Evolutionary conservation across 768 basidiomycete genomes (phyloP).

Genomic region (Hericium coralloides): DNA sequence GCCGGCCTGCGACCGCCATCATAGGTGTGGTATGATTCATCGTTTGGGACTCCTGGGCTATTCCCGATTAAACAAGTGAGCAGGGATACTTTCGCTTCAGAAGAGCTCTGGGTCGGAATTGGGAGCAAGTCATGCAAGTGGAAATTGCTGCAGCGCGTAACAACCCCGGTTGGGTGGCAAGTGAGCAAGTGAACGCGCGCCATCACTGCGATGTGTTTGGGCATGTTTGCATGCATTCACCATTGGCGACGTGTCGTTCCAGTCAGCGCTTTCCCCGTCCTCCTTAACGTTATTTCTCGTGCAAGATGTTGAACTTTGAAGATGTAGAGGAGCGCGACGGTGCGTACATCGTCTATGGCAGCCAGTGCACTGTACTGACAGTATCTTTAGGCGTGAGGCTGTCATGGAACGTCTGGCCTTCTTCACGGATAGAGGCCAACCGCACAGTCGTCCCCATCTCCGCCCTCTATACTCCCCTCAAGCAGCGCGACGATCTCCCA

Average conservation of each 20-base stretch:
- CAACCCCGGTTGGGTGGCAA: too few species aligned
- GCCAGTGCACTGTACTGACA: too few species aligned
- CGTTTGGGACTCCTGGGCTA: too few species aligned
- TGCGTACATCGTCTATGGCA: constrained; percentile 25
- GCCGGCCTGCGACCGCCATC: too few species aligned
- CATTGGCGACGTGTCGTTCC: neutral
- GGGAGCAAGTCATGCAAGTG: too few species aligned
- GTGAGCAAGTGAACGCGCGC: too few species aligned
- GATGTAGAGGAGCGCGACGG: constrained; percentile 97
- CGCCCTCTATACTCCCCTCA: constrained; percentile 94
- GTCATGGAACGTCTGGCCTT: constrained; percentile 99
- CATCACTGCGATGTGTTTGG: neutral
- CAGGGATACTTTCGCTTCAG: too few species aligned
- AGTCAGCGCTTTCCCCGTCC: neutral
- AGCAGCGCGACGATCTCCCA: constrained; percentile 87
- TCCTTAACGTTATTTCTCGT: constrained; percentile 2
- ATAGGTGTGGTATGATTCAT: too few species aligned
- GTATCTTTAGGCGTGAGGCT: constrained; percentile 68
- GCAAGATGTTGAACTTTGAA: constrained; percentile 76
- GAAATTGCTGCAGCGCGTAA: too few species aligned
- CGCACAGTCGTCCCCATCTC: constrained; percentile 97
- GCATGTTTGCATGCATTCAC: constrained; percentile 1
- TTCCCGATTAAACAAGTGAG: too few species aligned
- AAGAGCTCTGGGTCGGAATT: too few species aligned
- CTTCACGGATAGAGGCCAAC: constrained; percentile 95